Base-by-base conservation (phyloP, 495 filamentous ascomycete species). In the Neurospora sp. region DNA sequence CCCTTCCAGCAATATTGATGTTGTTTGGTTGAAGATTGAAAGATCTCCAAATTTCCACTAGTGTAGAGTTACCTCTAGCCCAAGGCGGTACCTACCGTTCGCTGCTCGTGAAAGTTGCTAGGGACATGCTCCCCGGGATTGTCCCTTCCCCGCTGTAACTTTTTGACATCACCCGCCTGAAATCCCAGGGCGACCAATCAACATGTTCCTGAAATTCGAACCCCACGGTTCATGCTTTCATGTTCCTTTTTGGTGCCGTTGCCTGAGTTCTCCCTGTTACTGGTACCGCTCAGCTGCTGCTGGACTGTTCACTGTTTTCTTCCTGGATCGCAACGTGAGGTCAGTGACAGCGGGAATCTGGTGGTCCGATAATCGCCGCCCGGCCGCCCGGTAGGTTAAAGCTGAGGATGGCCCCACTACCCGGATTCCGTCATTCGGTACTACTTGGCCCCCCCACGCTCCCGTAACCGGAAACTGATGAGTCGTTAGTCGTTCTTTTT, bases 141-240 rank as follows among this genome's bases (percentile, higher is more conserved):
- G 53, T 66, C 27, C 53, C 27, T 66, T 66, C 53, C 53, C 53
- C 53, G 53, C 53, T 66, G 6, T 35, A 68, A 20, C 59, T 71
- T 68, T 68, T 71, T 71, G 46, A 39, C 70, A 71, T 71, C 27
- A 71, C 31, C 42, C n/a, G 10, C 20, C 20, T 27, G 48, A 59
- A 12, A 27, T 27, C 41, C 10, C 22, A 66, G 53, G 53, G 53
- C 53, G 53, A 37, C 53, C 53, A 66, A 37, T 18, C 27, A 66
- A 8, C 27, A 37, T 61, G 5, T 61, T 31, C 11, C 53, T 61
- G 22, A 16, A 61, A 61, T 31, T 22, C n/a, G 53, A 61, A 61
- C 53, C 53, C 53, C 53, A 61, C 53, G 53, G 53, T 61, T 61
- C 53, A 61, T 61, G 22, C 53, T 61, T 53, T 16, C 20, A 66